A percentile compares a stretch with the other conserved stretches of the same genome.
phyloP scores from a whole-genome alignment of 495 filamentous ascomycete species.

The Lasiosphaeria miniovina region DNA sequence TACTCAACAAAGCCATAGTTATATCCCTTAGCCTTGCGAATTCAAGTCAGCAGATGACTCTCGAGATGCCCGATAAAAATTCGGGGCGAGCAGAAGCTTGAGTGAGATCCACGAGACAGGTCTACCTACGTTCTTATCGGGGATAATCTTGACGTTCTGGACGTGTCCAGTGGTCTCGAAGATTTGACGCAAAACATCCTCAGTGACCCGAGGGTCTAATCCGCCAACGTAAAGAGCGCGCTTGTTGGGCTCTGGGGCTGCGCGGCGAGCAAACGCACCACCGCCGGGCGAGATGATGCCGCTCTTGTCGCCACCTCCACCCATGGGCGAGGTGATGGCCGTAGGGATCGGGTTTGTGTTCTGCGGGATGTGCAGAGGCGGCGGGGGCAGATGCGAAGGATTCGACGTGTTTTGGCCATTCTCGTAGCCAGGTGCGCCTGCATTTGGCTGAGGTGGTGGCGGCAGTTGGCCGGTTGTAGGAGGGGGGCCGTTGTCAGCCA shows the following conservation, averaged over 20 bases:
- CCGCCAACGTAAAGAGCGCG: slow-evolving; percentile 95
- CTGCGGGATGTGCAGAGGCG: slow-evolving; percentile 89
- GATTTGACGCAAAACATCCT: slow-evolving; percentile 95
- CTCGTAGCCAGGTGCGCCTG: slow-evolving; percentile 68
- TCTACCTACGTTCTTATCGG: slow-evolving; percentile 88
- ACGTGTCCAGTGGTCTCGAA: slow-evolving; percentile 99
- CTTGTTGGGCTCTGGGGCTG: slow-evolving; percentile 98
- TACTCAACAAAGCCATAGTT: slow-evolving; percentile 99
- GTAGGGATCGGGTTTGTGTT: slow-evolving; percentile 96
- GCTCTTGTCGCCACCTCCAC: slow-evolving; percentile 54
- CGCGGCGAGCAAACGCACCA: slow-evolving; percentile 80
- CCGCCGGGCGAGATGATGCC: slow-evolving; percentile 80
- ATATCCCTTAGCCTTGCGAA: slow-evolving; percentile 76
- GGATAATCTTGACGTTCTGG: slow-evolving; percentile 98
- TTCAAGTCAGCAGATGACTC: slow-evolving; percentile 6
- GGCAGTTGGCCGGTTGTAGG: slow-evolving; percentile 58
- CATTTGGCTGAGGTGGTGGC: slow-evolving; percentile 61
- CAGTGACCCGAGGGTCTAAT: slow-evolving; percentile 90
- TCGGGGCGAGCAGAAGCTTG: not conserved
- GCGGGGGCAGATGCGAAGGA: slow-evolving; percentile 87
- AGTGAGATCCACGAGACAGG: slow-evolving; percentile 3
- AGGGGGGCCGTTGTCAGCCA: slow-evolving; percentile 65
- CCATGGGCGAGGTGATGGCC: slow-evolving; percentile 86
- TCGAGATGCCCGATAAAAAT: not conserved
- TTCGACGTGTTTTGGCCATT: slow-evolving; percentile 67